phyloP scores from a whole-genome alignment of 257 asterid species.

The Plectranthus barbatus region DNA sequence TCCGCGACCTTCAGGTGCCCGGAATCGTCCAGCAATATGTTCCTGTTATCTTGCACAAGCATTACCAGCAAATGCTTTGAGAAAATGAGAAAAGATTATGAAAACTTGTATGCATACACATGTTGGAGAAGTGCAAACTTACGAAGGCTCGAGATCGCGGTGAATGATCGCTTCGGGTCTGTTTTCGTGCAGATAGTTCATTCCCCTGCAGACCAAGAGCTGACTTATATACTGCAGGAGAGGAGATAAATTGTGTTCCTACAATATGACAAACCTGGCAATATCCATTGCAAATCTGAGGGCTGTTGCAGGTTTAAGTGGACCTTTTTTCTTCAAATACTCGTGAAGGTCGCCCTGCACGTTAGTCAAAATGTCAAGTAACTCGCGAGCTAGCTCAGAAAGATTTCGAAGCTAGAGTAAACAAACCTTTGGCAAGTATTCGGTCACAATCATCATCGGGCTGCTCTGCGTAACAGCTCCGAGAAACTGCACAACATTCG shows the following conservation, averaged over 20 bases:
- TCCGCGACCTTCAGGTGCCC: conserved; percentile 98
- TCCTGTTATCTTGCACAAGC: conserved; percentile 47
- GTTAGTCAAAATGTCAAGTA: too few species aligned
- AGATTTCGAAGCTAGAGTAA: too few species aligned
- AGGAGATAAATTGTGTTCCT: background rate
- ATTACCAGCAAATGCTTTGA: background rate
- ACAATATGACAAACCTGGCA: conserved; percentile 54
- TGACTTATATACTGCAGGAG: too few species aligned
- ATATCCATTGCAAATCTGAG: conserved; percentile 91
- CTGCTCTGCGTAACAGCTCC: conserved; percentile 96
- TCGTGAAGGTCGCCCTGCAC: conserved; percentile 75
- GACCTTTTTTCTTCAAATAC: conserved; percentile 54
- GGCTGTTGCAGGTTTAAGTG: conserved; percentile 80
- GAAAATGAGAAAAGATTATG: too few species aligned
- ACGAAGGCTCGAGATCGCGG: conserved; percentile 97
- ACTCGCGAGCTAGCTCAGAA: too few species aligned
- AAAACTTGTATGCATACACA: background rate
- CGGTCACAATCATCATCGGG: conserved; percentile 99
- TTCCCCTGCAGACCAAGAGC: conserved; percentile 60
- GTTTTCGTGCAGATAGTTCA: conserved; percentile 85
- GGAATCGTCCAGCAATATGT: conserved; percentile 85
- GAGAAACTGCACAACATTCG: conserved; percentile 92
- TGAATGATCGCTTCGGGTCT: conserved; percentile 86
- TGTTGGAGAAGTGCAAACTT: conserved; percentile 22
- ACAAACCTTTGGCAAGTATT: conserved; percentile 95